Conservation (phyloP, 306 rosid species). For the Casuarina cunninghamiana region DNA sequence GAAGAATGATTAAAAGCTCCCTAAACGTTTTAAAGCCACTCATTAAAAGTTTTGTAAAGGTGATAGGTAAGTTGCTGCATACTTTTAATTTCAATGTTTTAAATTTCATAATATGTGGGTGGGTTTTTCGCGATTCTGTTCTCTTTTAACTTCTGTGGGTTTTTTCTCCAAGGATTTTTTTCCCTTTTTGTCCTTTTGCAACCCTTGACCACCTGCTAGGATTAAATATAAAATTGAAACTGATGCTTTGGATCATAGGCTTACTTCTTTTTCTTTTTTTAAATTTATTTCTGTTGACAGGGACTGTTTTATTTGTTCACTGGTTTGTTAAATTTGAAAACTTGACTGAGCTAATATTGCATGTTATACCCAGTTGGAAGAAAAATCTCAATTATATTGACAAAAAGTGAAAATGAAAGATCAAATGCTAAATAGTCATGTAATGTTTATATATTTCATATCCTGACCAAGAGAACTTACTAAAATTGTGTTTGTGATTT, state of each 20-base stretch:
- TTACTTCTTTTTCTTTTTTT: not conserved
- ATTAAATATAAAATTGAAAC: not conserved
- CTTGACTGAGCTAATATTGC: not conserved
- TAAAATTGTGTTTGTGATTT: not conserved
- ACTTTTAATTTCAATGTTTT: not conserved
- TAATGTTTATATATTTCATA: not conserved
- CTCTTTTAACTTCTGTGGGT: not conserved
- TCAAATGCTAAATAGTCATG: not conserved
- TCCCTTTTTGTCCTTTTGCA: not conserved
- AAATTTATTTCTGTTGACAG: not conserved
- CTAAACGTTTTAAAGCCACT: not conserved
- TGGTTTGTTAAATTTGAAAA: not conserved
- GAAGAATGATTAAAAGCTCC: not conserved
- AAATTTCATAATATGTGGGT: not conserved
- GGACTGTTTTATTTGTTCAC: not conserved
- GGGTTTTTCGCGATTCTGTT: not conserved
- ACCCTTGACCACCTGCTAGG: not conserved
- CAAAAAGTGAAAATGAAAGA: not conserved
- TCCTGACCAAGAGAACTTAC: not conserved
- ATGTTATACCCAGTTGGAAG: not conserved
- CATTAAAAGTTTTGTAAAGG: not conserved
- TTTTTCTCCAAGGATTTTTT: not conserved
- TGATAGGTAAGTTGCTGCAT: not conserved
- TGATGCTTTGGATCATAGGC: not conserved
- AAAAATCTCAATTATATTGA: not conserved